Conservation (phyloP, 805 yeast species). For the Tetrapisispora pingtungensis region DNA sequence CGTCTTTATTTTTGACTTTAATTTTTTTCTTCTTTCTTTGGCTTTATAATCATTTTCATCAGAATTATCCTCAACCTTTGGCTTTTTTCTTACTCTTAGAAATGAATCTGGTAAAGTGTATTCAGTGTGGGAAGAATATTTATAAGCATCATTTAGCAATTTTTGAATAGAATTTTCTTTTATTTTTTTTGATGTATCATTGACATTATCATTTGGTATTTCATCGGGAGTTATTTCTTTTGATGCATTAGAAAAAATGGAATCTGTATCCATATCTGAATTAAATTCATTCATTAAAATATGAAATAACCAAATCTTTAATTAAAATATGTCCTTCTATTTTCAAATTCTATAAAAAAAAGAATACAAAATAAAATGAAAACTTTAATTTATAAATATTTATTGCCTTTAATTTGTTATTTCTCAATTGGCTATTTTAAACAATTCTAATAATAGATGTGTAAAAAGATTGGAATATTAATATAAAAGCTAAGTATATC, state of each 20-base stretch:
- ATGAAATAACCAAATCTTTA: too few relatives aligned
- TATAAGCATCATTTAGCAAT: conserved; percentile 22
- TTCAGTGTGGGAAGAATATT: conserved; percentile 20
- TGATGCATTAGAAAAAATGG: not conserved
- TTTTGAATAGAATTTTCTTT: conserved; percentile 6
- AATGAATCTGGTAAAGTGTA: conserved; percentile 19
- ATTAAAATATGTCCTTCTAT: too few relatives aligned
- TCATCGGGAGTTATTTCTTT: not conserved
- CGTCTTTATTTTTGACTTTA: not conserved
- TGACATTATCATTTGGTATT: not conserved
- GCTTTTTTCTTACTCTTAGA: conserved; percentile 10
- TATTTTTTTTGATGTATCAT: not conserved
- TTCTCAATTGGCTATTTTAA: too few relatives aligned
- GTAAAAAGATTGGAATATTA: too few relatives aligned
- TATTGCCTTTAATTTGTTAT: too few relatives aligned
- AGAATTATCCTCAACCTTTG: not conserved
- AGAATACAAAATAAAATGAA: not conserved
- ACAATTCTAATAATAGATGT: too few relatives aligned
- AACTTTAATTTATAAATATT: not conserved
- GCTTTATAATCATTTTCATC: conserved; percentile 1
- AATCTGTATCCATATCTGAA: conserved; percentile 1
- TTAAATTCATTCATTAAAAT: not conserved
- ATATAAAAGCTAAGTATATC: too few relatives aligned
- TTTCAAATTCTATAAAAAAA: not conserved
- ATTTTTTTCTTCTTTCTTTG: not conserved